These are phyloP conservation scores for Aleurites moluccanus DNA, from an alignment of 441 rosid genomes.

Conservation along the genomic window DNA sequence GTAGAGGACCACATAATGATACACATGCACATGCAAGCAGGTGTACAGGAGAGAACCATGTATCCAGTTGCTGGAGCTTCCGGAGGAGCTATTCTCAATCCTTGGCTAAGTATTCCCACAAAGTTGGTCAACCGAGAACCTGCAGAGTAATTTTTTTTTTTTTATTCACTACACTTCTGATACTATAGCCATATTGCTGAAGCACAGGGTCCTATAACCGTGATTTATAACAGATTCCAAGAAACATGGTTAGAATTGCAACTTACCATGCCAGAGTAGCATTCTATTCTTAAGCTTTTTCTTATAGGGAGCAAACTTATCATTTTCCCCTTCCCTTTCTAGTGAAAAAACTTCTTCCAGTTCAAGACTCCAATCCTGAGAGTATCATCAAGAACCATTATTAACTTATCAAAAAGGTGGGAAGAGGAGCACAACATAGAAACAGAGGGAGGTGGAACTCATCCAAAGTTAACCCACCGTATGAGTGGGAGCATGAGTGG, in stretches of 20 bases:
- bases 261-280: slow-evolving; percentile 95
- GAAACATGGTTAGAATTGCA: background rate
- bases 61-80: slow-evolving; percentile 99
- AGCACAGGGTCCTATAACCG: background rate
- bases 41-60: slow-evolving; percentile 64
- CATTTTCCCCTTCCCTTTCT: slow-evolving; percentile 90
- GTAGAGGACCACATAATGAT: background rate
- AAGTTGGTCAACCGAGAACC: slow-evolving; percentile 95
- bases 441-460: background rate
- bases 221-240: slow-evolving; percentile 2
- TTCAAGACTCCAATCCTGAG: slow-evolving; percentile 92
- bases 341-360: slow-evolving; percentile 91
- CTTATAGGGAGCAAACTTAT: slow-evolving; percentile 69
- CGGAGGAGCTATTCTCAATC: slow-evolving; percentile 97
- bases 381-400: slow-evolving; percentile 25
- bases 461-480: slow-evolving; percentile 47
- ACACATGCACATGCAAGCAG: background rate
- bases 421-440: background rate
- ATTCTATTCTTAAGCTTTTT: slow-evolving; percentile 76
- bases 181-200: background rate
- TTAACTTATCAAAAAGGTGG: background rate
- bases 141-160: slow-evolving; percentile 31
- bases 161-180: slow-evolving; percentile 6
- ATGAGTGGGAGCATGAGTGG: slow-evolving; percentile 97
- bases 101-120: slow-evolving; percentile 98